Base-by-base conservation (phyloP, 1,284 basidiomycete species). In the Cryptococcus jaspeensis region DNA sequence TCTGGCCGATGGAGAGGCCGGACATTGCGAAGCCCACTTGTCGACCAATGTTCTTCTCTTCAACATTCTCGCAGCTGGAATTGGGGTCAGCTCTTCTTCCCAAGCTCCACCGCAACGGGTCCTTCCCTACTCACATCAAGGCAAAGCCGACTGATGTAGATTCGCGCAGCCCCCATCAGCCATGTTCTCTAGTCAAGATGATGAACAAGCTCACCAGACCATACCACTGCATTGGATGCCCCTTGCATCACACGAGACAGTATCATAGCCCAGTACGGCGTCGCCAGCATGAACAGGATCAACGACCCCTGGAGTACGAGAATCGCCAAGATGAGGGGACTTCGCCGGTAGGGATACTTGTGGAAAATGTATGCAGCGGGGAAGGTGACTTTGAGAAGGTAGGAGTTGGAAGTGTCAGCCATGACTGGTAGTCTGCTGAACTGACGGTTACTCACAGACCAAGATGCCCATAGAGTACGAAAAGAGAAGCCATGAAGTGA, bases 271-370 rank as follows among this genome's bases (percentile, higher is more conserved):
- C 84, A 80, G 66, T 85, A 91, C 20, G 79, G 81, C 2, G 82
- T 84, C 0, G 87, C 86, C 58, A 88, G 83, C 88, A 90, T 90
- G 49, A 91, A 81, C 78, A 90, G 80, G 22, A 90, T 85, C 83
- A 16, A 85, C 82, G 58, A 55, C 11, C 40, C 64, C 50, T 67
- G 60, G 13, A 74, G 58, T 8, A 66, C 56, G 12, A 71, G 13
- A n/a, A 72, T 61, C 36, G 61, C 88, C 6, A 80, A 53, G 5
- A 90, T 66, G 39, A 91, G 78, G 2, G 87, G 87, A 1, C 71
- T 72, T 50, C 82, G 81, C 45, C 89, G 78, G 28, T 80, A 81
- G 0, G 71, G 72, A 56, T 73, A 65, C 40, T 73, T 80, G 69
- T 90, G 88, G 7, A 89, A 86, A 40, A 85, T 77, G 63, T 82